Conservation (phyloP, 345 rosid species). For the Mercurialis annua region DNA sequence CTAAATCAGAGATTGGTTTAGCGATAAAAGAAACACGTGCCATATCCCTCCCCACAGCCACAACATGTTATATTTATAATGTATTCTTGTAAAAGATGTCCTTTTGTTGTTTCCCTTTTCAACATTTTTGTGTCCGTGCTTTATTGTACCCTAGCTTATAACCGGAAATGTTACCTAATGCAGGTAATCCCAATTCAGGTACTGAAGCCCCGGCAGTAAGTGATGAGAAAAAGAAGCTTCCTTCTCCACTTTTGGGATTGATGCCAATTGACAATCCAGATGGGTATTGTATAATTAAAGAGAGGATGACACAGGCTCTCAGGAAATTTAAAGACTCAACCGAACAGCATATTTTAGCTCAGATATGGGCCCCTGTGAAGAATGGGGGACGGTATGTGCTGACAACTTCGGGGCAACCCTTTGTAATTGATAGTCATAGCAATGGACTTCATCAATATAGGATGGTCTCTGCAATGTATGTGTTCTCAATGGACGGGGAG, state of each 20-base stretch:
- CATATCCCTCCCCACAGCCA: no score
- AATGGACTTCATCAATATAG: slow-evolving; percentile 79
- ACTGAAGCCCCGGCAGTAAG: slow-evolving; percentile 37
- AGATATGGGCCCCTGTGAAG: slow-evolving; percentile 89
- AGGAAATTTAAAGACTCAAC: slow-evolving; percentile 76
- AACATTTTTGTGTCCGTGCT: no score
- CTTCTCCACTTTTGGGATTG: slow-evolving; percentile 49
- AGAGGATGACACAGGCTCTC: slow-evolving; percentile 84
- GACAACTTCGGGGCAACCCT: slow-evolving; percentile 90
- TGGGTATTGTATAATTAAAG: slow-evolving; percentile 58
- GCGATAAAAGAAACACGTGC: no score
- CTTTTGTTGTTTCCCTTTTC: no score
- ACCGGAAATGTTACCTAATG: slow-evolving; percentile 17
- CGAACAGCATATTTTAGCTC: slow-evolving; percentile 80
- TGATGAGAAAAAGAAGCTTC: slow-evolving; percentile 32
- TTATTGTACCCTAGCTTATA: no score
- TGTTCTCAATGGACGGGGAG: slow-evolving; percentile 75
- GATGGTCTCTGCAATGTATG: slow-evolving; percentile 71
- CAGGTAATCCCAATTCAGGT: slow-evolving; percentile 48
- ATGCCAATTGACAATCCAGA: slow-evolving; percentile 61
- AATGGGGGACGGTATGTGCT: slow-evolving; percentile 53
- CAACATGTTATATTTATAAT: no score
- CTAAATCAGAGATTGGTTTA: no score
- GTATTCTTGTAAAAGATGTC: no score
- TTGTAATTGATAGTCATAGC: slow-evolving; percentile 68